Evolutionary conservation across 768 basidiomycete genomes (phyloP).

Genomic region (Boletus patriciae): DNA sequence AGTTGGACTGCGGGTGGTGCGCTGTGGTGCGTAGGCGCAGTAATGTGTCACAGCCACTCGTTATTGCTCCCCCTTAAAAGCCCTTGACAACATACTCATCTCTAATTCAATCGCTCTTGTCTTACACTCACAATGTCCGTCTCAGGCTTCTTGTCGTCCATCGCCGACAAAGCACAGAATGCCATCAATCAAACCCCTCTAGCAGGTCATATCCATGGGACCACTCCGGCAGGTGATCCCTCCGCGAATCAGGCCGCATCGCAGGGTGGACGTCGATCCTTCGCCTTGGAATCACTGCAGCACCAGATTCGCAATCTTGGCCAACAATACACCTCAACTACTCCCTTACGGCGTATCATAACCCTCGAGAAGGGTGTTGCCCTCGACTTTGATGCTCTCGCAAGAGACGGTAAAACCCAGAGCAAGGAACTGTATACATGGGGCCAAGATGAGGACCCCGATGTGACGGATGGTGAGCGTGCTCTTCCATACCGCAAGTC

Average conservation of each 20-base stretch:
- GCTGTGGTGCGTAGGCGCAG: slow-evolving; percentile 13
- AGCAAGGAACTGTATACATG: slow-evolving; percentile 86
- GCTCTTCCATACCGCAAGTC: background rate
- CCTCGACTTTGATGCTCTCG: slow-evolving; percentile 66
- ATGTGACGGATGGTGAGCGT: slow-evolving; percentile 73
- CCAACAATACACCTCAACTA: slow-evolving; percentile 71
- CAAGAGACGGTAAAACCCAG: slow-evolving; percentile 65
- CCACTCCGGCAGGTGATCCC: slow-evolving; percentile 37
- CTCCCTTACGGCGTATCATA: slow-evolving; percentile 75
- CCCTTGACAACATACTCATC: slow-evolving; percentile 14
- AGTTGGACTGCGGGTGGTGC: slow-evolving; percentile 10
- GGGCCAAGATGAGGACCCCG: slow-evolving; percentile 70
- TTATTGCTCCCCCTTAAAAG: slow-evolving; percentile 14
- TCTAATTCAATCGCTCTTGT: background rate
- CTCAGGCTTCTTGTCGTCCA: slow-evolving; percentile 59
- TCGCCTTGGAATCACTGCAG: slow-evolving; percentile 61
- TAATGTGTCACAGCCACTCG: slow-evolving; percentile 19
- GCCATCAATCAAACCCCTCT: slow-evolving; percentile 65
- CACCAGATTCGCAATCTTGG: slow-evolving; percentile 72
- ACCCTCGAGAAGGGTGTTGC: slow-evolving; percentile 77
- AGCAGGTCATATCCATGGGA: slow-evolving; percentile 54
- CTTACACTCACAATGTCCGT: slow-evolving; percentile 48
- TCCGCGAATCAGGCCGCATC: slow-evolving; percentile 45
- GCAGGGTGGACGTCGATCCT: slow-evolving; percentile 46
- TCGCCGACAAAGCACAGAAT: slow-evolving; percentile 76